Evolutionary conservation across 805 yeast species (phyloP), one percentile per base, ranked within the genome.

Genomic region (Kazachstania psychrophila): DNA sequence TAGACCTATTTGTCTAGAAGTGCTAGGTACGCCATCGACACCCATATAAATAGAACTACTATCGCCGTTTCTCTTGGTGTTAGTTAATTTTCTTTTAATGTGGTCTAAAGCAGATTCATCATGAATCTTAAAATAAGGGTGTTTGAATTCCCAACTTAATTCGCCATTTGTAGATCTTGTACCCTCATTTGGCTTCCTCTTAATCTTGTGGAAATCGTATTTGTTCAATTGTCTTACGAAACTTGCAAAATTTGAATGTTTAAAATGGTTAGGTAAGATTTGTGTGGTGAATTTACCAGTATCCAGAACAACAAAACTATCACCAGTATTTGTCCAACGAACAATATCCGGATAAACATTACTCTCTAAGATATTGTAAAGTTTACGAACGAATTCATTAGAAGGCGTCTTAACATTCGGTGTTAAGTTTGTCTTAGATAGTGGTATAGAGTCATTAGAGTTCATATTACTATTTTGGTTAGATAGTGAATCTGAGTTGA

Each of bases 151-250:
- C 96, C 97, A 89, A 15, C 88, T 77, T 58, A 79, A 75, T 39
- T 79, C 86, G 27, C 87, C 83, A 50, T 77, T 77, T 40, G 75
- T 75, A 20, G 62, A 60, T 33, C 54, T 54, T 34, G 65, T 70
- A 48, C 70, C 72, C 42, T 75, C 82, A 47, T 77, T 87, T 40
- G 68, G 73, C 28, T 82, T 66, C 31, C 75, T 68, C 55, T 89
- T 84, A 31, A 92, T 94, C 63, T 92, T 92, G 67, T 92, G 98
- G 66, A 92, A 92, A 61, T 89, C 98, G 56, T 92, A 92, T 61
- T 92, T 92, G 69, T 92, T 92, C 51, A 92, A 68, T 58, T 92
- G 98, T 31, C 98, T 73, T 15, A 89, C 97, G 64, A 89, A 89
- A 48, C 88, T 76, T 25, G 97, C 89, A 63, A 89, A 92, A 63